A percentile compares a stretch with the other conserved stretches of the same genome.
Evolutionary conservation across 2,329 filamentous ascomycete species (phyloP).

Genomic region (Lasiodiplodia sp.): DNA sequence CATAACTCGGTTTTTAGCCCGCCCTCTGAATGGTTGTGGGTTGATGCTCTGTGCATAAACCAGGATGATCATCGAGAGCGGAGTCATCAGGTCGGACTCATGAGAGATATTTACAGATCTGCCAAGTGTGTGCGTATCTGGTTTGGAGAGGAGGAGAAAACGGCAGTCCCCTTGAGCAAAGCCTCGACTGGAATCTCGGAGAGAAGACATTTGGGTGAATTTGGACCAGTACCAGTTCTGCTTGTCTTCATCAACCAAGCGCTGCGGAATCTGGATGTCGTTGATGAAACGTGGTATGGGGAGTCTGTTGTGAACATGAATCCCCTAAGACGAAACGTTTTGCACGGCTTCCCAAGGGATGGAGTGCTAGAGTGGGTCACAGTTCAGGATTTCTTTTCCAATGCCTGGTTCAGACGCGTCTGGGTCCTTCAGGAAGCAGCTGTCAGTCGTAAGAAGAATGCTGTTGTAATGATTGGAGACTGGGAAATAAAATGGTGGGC

Average conservation of each 20-base stretch:
- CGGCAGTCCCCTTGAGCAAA: no score
- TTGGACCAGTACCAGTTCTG: neutral
- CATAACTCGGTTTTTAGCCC: no score
- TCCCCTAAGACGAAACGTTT: rapidly evolving
- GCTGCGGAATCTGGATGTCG: neutral
- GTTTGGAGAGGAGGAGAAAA: no score
- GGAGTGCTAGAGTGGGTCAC: neutral
- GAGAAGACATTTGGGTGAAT: neutral
- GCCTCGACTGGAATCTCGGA: no score
- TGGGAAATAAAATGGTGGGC: neutral
- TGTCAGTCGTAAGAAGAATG: neutral
- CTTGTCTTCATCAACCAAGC: neutral
- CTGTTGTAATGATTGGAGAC: neutral
- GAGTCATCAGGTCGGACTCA: no score
- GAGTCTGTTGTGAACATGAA: neutral
- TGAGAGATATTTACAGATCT: no score
- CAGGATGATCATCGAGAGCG: no score
- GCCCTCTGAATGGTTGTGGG: no score
- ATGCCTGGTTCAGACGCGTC: neutral
- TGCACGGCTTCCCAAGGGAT: neutral
- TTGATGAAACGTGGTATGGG: neutral
- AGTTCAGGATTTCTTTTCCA: neutral
- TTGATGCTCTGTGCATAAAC: no score
- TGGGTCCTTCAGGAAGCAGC: neutral
- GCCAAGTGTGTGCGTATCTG: no score